Percentiles rank a stretch among this genome's conserved stretches.
Evolutionary conservation across 768 basidiomycete genomes (phyloP).

Genomic region (Mycena leptocephala): DNA sequence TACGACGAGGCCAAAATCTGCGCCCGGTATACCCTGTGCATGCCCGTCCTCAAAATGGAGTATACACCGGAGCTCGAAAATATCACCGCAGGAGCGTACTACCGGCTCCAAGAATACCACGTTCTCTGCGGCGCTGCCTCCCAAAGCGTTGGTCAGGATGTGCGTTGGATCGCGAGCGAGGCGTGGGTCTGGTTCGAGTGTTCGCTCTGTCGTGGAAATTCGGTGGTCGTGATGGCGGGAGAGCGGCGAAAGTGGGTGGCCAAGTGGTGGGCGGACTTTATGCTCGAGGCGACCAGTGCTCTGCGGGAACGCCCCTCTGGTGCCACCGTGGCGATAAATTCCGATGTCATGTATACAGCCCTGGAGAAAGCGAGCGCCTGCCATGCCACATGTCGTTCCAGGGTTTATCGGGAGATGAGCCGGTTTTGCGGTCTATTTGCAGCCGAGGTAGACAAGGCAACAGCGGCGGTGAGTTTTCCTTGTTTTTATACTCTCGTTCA

Average conservation of each 20-base stretch:
- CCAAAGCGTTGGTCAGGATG: conserved; percentile 23
- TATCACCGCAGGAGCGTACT: conserved; percentile 47
- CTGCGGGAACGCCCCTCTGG: conserved; percentile 38
- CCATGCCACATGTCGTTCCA: conserved; percentile 30
- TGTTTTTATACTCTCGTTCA: background rate
- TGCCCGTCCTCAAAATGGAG: conserved; percentile 31
- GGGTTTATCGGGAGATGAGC: conserved; percentile 37
- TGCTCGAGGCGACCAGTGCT: conserved; percentile 29
- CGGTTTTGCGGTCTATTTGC: conserved; percentile 34
- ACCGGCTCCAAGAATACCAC: conserved; percentile 51
- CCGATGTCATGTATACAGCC: conserved; percentile 32
- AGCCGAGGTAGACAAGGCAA: conserved; percentile 36
- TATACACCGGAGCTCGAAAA: conserved; percentile 50
- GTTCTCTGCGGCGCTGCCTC: conserved; percentile 42
- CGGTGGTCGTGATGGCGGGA: conserved; percentile 28
- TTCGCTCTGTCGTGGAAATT: conserved; percentile 26
- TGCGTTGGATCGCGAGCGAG: conserved; percentile 38
- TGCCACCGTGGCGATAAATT: conserved; percentile 26
- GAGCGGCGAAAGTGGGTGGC: conserved; percentile 30
- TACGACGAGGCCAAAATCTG: conserved; percentile 34
- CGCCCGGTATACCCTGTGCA: conserved; percentile 37
- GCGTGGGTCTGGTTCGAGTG: conserved; percentile 37
- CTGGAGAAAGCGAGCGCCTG: conserved; percentile 38
- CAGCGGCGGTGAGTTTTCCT: conserved; percentile 28
- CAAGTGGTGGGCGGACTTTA: conserved; percentile 43